Evolutionary conservation across 73 alveolate genomes (phyloP), one percentile per base, ranked within the genome.

Genomic region (Stentor coeruleus): DNA sequence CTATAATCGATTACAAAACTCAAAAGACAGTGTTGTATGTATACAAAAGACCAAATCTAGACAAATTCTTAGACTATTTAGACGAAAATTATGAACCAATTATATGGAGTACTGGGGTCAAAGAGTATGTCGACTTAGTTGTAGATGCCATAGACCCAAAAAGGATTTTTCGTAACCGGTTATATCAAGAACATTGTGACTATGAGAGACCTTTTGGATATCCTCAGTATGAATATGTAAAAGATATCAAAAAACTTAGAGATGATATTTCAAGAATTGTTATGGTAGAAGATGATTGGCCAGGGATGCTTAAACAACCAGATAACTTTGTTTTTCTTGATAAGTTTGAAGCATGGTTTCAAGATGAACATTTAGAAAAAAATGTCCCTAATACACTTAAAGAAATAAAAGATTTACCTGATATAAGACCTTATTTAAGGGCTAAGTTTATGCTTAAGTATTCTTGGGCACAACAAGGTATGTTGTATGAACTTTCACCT

Each of bases 141-240:
- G 83, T 66, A 37, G 83, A 75, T 75, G 72, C 39, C 35, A 39
- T 75, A 6, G 83, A 75, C 83, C 83, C 83, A 6, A 75, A 75
- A 75, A 66, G 83, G 38, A 75, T 75, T 20, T 75, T 75, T 33
- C 26, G 72, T 14, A 28, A 75, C 11, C 26, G 83, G 1, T 37
- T 75, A 0, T 75, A 75, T 3, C 59, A 40, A 38, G 83, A 75
- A 14, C 35, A 75, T 66, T 75, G 83, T 2, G 38, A 1, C 72
- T 75, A 75, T 75, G 59, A 37, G n/a, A 75, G 72, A 75, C 35
- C 58, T 35, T 75, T 15, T 20, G 38, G 38, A 35, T 75, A 36
- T 37, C 83, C 83, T 31, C 83, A 75, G 3, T 39, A 40, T 39
- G 83, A 75, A 38, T 75, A n/a, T 40, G 35, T 75, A 1, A 75